A percentile compares a stretch with the other conserved stretches of the same genome.
Conservation (phyloP, 208 protist species). For the Phytomonas francai region DNA sequence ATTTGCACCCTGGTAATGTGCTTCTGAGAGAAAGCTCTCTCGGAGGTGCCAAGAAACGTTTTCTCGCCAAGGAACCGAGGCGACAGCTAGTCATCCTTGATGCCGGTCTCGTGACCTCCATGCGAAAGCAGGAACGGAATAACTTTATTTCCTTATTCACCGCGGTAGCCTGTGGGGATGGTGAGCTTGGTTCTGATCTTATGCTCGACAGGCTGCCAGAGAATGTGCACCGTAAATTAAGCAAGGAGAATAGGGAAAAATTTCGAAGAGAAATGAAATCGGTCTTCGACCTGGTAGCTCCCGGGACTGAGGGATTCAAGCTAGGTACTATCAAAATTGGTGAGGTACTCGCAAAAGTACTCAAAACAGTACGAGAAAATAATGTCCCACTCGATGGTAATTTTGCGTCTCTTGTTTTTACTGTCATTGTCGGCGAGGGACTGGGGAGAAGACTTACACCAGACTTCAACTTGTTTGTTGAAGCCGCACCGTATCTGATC, state of each 20-base stretch:
- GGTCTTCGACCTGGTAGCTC: constrained; percentile 76
- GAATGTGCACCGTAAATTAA: constrained; percentile 9
- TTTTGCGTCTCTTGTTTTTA: constrained; percentile 87
- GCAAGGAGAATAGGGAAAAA: constrained; percentile 15
- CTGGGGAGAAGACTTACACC: constrained; percentile 82
- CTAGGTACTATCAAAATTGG: constrained; percentile 81
- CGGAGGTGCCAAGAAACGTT: constrained; percentile 9
- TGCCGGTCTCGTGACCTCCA: constrained; percentile 80
- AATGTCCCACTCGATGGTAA: constrained; percentile 85
- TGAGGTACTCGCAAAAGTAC: constrained; percentile 57
- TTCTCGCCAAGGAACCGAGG: constrained; percentile 17
- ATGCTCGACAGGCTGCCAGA: constrained; percentile 84
- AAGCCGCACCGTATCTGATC: constrained; percentile 78
- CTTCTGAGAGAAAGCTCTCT: constrained; percentile 51
- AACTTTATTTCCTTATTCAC: constrained; percentile 93
- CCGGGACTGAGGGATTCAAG: constrained; percentile 64
- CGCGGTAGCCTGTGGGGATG: constrained; percentile 82
- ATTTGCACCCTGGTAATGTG: constrained; percentile 92
- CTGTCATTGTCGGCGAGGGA: constrained; percentile 88
- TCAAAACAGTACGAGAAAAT: constrained; percentile 75
- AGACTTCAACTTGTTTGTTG: constrained; percentile 86
- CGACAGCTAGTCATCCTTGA: constrained; percentile 85
- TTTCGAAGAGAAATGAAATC: constrained; percentile 65
- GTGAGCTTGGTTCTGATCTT: constrained; percentile 76
- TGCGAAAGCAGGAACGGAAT: constrained; percentile 71